These are phyloP conservation scores for Phoenix dactylifera DNA, from an alignment of 176 grass and related monocot species.

Conservation along the genomic window DNA sequence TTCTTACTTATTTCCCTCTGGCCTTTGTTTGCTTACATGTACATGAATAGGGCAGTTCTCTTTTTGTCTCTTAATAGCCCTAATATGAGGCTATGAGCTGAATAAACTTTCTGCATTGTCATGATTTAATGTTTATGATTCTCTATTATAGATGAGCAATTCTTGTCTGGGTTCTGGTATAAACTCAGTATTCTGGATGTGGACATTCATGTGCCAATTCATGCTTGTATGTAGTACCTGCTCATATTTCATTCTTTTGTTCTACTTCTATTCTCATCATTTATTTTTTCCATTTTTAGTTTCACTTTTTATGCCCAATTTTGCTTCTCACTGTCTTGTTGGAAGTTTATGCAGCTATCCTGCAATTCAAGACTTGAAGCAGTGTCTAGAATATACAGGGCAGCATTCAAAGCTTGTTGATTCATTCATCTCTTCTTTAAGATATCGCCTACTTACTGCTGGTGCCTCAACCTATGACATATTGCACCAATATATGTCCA, in stretches of 20 bases:
- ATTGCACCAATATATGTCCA: slow-evolving; percentile 96
- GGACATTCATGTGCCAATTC: too few relatives aligned
- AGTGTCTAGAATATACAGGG: slow-evolving; percentile 87
- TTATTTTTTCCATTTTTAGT: too few relatives aligned
- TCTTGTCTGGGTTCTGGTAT: too few relatives aligned
- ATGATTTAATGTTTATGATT: too few relatives aligned
- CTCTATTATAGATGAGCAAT: too few relatives aligned
- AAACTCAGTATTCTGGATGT: too few relatives aligned
- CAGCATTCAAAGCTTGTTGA: slow-evolving; percentile 94
- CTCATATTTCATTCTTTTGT: too few relatives aligned
- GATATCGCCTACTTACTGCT: slow-evolving; percentile 85
- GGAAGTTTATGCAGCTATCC: slow-evolving; percentile 54
- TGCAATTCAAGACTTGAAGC: slow-evolving; percentile 89
- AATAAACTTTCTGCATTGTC: slow-evolving; percentile 1
- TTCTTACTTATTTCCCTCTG: too few relatives aligned
- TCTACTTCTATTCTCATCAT: too few relatives aligned
- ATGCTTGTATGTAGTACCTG: too few relatives aligned
- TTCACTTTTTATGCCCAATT: neutral
- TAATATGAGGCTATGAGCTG: neutral
- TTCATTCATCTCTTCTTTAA: slow-evolving; percentile 89
- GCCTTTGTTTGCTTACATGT: neutral
- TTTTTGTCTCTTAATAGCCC: neutral
- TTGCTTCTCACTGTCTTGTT: slow-evolving; percentile 16
- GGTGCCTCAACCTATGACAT: slow-evolving; percentile 98
- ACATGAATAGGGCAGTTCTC: neutral